Conservation (phyloP, 805 yeast genomes). For the Candida verbasci region DNA sequence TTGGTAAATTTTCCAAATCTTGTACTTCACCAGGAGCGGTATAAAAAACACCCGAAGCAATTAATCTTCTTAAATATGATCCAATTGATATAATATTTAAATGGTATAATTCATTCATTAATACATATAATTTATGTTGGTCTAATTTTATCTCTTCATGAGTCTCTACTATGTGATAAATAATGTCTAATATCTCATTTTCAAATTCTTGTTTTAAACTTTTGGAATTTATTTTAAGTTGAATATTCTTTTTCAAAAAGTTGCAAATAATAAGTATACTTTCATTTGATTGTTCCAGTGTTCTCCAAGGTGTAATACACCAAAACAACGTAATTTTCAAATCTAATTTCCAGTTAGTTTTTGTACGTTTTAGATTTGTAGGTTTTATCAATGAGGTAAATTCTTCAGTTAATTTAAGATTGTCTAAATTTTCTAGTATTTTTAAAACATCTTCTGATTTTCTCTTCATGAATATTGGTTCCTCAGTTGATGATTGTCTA, state of each 20-base stretch:
- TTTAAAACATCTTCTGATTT: slow-evolving; percentile 25
- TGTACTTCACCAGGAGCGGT: slow-evolving; percentile 34
- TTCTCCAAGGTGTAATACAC: slow-evolving; percentile 37
- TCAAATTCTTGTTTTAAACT: slow-evolving; percentile 42
- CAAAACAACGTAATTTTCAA: slow-evolving; percentile 34
- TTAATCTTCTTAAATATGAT: slow-evolving; percentile 71
- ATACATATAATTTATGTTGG: slow-evolving; percentile 30
- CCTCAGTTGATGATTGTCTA: slow-evolving; percentile 9
- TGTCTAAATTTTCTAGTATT: slow-evolving; percentile 35
- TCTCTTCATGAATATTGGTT: slow-evolving; percentile 15
- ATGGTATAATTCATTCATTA: slow-evolving; percentile 50
- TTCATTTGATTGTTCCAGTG: slow-evolving; percentile 25
- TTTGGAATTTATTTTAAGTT: slow-evolving; percentile 16
- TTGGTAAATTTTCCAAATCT: slow-evolving; percentile 10
- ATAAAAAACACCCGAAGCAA: slow-evolving; percentile 82
- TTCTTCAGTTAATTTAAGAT: slow-evolving; percentile 23
- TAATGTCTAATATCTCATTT: slow-evolving; percentile 35
- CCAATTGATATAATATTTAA: slow-evolving; percentile 51
- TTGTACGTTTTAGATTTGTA: slow-evolving; percentile 6
- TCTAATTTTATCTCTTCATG: slow-evolving; percentile 18
- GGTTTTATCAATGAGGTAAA: slow-evolving; percentile 26
- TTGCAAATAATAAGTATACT: slow-evolving; percentile 37
- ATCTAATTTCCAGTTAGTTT: slow-evolving; percentile 27
- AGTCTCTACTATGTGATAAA: slow-evolving; percentile 26
- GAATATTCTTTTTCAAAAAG: slow-evolving; percentile 39